Base-by-base conservation (phyloP, 345 rosid species). In the Physaria fendleri region DNA sequence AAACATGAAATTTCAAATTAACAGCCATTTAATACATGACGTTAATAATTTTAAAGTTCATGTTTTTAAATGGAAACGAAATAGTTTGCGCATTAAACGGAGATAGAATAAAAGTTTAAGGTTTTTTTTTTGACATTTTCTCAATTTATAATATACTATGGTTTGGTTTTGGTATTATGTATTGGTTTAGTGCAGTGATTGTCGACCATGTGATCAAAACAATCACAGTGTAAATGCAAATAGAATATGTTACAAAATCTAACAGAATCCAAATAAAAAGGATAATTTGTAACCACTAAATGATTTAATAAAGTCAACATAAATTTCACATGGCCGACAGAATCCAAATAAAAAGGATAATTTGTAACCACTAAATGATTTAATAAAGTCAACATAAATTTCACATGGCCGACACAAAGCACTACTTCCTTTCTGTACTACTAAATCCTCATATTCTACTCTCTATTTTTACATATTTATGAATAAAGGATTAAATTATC, bases 321-420 rank as follows among this genome's bases (percentile, higher is more conserved):
- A 43, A 44, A 42, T 16, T 6, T 69, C 78, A 77, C 86, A 81
- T 81, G 86, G 86, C 86, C 83, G 77, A 79, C 82, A 33, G 49
- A 66, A 66, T 40, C 32, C 9, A 50, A 23, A 35, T 17, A 53
- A 4, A 21, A 15, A 60, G 41, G 9, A 52, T 42, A 11, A 7
- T 60, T 58, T 53, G 49, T 44, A 61, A 38, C 42, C 56, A 61
- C 49, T 11, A 45, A 44, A 68, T 60, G 43, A 51, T 32, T 41
- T 59, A 44, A 45, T 60, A 37, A 69, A 69, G 73, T 61, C 68
- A 69, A 69, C 56, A 61, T 61, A 43, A 44, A 42, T 16, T 6
- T 69, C 78, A 77, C 86, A 81, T 81, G 86, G 86, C 86, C 83
- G 77, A 79, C 82, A 33, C 48, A 66, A 66, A n/a, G 56, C 62